Base-by-base conservation (phyloP, 768 basidiomycete genomes). In the Naganishia onofrii region DNA sequence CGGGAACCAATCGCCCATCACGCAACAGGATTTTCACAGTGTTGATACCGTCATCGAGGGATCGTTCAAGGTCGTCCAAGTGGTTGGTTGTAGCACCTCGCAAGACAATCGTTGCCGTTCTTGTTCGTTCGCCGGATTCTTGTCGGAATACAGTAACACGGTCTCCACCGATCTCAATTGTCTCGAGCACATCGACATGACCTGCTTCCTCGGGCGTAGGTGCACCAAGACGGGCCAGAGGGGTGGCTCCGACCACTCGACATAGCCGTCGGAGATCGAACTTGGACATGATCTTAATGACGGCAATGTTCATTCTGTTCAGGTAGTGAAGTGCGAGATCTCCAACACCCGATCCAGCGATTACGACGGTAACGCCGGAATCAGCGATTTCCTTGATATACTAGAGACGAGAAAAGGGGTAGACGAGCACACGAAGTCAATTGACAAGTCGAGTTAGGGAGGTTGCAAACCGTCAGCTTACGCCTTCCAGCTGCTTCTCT, bases 301-400 rank as follows among this genome's bases (percentile, higher is more conserved):
- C 93, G 76, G 92, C 92, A 81, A 99, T 92, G 83, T 88, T 85
- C 84, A 90, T 85, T 67, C 94, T 86, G 84, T 97, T 91, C 78
- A 99, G 89, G 84, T 93, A 99, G 83, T 99, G 96, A 70, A 96
- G 84, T 1, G 94, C 93, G 68, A 99, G 91, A 78, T 99, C 96
- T 74, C 94, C 95, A 73, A 99, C 86, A 51, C 87, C 87, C 10
- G 93, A 90, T 23, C 96, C 96, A 17, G 92, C 95, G 73, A 99
- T 86, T 84, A 99, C 88, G 73, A 97, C 86, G 79, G 90, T 91
- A 76, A 99, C 89, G 52, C 95, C 96, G 2, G 94, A 89, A 76
- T 94, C 93, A 4, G 93, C 92, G 73, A 99, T 93, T 83, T 98
- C 95, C 84, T 92, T 90, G 85, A 98, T 88, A 80, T 94, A 93